A percentile compares a stretch with the other conserved stretches of the same genome.
These are phyloP conservation scores for Asclepias syriaca DNA, from an alignment of 257 asterid genomes.

Conservation along the genomic window DNA sequence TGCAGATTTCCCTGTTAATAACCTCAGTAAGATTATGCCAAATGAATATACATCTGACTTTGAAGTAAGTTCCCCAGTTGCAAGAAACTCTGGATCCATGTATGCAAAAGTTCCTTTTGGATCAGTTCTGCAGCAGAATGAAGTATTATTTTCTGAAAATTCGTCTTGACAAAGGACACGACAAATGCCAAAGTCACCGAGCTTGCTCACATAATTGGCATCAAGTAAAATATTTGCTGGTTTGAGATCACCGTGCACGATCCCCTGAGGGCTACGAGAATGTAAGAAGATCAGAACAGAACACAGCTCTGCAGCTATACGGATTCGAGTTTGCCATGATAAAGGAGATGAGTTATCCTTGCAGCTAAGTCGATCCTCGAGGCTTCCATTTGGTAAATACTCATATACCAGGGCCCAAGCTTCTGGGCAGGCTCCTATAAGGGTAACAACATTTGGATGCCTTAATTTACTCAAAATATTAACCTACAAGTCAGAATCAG, in stretches of 20 bases:
- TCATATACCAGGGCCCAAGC: conserved; percentile 74
- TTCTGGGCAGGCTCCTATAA: conserved; percentile 89
- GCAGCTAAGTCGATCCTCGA: conserved; percentile 85
- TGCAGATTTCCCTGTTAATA: conserved; percentile 78
- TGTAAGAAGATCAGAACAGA: conserved; percentile 82
- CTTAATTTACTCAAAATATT: conserved; percentile 71
- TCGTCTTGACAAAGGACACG: conserved; percentile 40
- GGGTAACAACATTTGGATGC: conserved; percentile 84
- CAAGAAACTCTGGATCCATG: conserved; percentile 75
- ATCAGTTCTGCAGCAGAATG: conserved; percentile 41
- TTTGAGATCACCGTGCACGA: conserved; percentile 80
- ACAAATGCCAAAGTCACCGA: conserved; percentile 76
- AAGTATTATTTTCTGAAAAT: conserved; percentile 29
- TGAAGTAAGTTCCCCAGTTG: conserved; percentile 73
- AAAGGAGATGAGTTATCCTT: conserved; percentile 75
- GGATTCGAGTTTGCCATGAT: conserved; percentile 84
- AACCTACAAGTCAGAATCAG: conserved; percentile 44
- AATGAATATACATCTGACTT: conserved; percentile 86
- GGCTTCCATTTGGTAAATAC: conserved; percentile 88
- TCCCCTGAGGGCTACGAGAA: conserved; percentile 51
- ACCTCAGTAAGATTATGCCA: conserved; percentile 63
- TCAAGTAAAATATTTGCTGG: conserved; percentile 82
- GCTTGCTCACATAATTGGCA: conserved; percentile 67
- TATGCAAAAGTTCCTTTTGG: conserved; percentile 65
- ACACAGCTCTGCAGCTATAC: conserved; percentile 81